Evolutionary conservation across 352 stramenopile species (phyloP).

Genomic region (Phytophthora capsici): DNA sequence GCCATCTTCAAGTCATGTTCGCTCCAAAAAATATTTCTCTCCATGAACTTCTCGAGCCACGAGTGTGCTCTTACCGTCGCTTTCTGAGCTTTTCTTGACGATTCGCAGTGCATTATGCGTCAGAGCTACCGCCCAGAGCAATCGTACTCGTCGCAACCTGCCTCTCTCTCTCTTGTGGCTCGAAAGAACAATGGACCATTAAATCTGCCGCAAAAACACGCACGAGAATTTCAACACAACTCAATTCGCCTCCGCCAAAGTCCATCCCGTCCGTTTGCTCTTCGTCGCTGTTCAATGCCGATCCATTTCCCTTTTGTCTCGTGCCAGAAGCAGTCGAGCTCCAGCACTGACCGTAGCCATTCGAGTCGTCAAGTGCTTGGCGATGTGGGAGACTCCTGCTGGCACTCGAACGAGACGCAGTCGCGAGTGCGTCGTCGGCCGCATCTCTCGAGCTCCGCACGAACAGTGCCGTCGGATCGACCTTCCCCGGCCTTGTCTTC

Average conservation of each 20-base stretch:
- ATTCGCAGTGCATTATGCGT: neutral
- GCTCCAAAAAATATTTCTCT: conserved; percentile 17
- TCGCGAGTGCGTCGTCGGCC: conserved; percentile 5
- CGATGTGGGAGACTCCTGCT: conserved; percentile 17
- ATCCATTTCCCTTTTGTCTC: conserved; percentile 38
- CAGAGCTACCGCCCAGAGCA: conserved; percentile 11
- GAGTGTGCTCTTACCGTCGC: conserved; percentile 17
- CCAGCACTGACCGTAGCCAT: neutral
- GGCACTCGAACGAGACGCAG: conserved; percentile 5
- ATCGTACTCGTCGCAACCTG: conserved; percentile 6
- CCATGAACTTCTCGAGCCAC: conserved; percentile 2
- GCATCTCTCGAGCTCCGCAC: conserved; percentile 30
- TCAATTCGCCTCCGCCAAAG: conserved; percentile 27
- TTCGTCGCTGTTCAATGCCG: conserved; percentile 17
- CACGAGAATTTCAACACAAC: conserved; percentile 21
- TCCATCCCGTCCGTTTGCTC: neutral
- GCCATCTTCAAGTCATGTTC: neutral
- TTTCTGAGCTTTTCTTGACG: conserved; percentile 18
- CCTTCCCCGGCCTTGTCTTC: conserved; percentile 24
- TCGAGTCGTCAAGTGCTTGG: conserved; percentile 14
- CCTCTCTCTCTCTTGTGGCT: neutral
- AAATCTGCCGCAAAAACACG: conserved; percentile 17
- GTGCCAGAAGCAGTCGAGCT: conserved; percentile 10
- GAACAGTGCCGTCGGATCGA: conserved; percentile 26
- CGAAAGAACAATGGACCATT: neutral